Base-by-base conservation (phyloP, 768 basidiomycete genomes). In the Suillus subaureus region DNA sequence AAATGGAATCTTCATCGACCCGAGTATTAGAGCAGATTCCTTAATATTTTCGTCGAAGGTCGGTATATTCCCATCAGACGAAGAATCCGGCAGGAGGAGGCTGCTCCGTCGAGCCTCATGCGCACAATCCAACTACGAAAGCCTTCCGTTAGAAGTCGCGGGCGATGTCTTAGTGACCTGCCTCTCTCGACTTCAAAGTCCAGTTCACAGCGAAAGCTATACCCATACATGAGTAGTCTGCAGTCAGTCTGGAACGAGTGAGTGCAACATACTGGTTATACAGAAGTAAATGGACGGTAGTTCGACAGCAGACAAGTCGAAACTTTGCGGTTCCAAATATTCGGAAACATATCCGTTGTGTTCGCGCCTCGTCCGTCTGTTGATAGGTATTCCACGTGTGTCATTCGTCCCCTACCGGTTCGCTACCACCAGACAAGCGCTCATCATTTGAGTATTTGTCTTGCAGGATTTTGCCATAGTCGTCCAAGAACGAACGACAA, bases 251-350 rank as follows among this genome's bases (percentile, higher is more conserved):
- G 43, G 43, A 21, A 21, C 8, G 43, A 43, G 43, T 43, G 18
- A 43, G 43, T 23, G 23, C 13, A 43, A 18, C 62, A 39, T 63
- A 63, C 62, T 55, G 62, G 0, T 63, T 63, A 26, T 63, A 55
- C 18, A 54, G 43, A 43, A 43, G 43, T 43, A 43, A n/a, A 63
- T 55, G 7, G 62, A 33, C 18, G 62, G 31, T 6, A 21, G 16
- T 58, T 54, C 35, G 31, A 55, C n/a, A 23, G 62, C 21, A 21
- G 62, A 56, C 21, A 63, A 6, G n/a, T 63, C 21, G 35, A 63
- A 28, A 35, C 8, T 55, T 18, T 55, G 21, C 23, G 62, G 51
- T 63, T 21, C 28, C 51, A 63, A 15, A n/a, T 52, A 55, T 37
- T 63, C 35, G 31, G 56, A 63, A 15, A 63, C 26, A n/a, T 58